These are phyloP conservation scores for Fusarium sp. DNA, from an alignment of 2,329 filamentous ascomycete genomes.

Conservation along the genomic window DNA sequence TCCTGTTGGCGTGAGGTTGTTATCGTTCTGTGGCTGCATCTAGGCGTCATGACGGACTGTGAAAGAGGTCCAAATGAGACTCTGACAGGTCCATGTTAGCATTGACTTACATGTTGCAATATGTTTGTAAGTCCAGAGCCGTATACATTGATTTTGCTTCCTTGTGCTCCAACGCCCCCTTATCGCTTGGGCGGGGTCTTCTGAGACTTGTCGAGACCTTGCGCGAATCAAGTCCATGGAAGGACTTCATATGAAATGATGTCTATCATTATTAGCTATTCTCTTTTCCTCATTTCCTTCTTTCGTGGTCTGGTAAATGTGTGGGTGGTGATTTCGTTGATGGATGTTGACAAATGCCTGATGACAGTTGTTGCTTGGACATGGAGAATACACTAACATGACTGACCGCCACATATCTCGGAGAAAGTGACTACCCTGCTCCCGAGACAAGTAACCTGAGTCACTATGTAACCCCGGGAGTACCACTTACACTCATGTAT, in stretches of 20 bases:
- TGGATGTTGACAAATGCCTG: not conserved
- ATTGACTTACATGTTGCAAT: not conserved
- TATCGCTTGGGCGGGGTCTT: not conserved
- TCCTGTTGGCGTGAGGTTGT: not conserved
- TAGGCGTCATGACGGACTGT: not conserved
- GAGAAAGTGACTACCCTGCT: not conserved
- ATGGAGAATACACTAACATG: not conserved
- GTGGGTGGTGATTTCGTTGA: not conserved
- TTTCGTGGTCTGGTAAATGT: not conserved
- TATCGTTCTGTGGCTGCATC: not conserved
- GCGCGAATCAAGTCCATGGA: not conserved
- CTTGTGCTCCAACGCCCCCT: not conserved
- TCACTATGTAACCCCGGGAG: not conserved
- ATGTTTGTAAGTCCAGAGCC: not conserved
- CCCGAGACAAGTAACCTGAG: not conserved
- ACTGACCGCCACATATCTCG: not conserved
- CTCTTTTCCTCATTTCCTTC: not conserved
- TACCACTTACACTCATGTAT: not conserved
- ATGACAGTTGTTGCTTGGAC: not conserved
- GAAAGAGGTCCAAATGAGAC: rapidly evolving
- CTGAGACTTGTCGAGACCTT: not conserved
- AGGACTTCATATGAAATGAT: not conserved
- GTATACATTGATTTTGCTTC: not conserved
- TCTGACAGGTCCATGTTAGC: not conserved
- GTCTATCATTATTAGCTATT: not conserved